Evolutionary conservation across 2,329 filamentous ascomycete species (phyloP).

Genomic region (Colletotrichum sp.): DNA sequence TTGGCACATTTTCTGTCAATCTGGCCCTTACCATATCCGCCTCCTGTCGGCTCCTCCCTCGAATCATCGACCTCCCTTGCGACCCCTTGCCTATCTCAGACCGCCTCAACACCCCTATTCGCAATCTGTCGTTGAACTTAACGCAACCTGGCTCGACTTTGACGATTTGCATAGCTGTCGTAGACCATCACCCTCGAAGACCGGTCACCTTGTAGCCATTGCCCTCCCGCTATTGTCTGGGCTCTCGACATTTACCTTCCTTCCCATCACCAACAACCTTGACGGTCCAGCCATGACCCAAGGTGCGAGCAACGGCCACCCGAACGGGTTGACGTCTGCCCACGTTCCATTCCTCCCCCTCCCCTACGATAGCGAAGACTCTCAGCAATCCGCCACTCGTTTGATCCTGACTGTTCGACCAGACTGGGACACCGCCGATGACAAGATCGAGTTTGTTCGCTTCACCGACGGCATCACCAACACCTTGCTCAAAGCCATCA

Average conservation of each 20-base stretch:
- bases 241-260: neutral
- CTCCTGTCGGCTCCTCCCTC: neutral
- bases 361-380: slow-evolving; percentile 78
- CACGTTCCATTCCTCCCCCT: slow-evolving; percentile 72
- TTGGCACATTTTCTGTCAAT: neutral
- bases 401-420: slow-evolving; percentile 82
- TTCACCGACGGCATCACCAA: slow-evolving; percentile 99
- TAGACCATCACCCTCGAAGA: neutral
- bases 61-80: neutral
- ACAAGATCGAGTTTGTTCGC: slow-evolving; percentile 81
- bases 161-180: neutral
- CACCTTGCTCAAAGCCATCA: slow-evolving; percentile 82
- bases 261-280: neutral
- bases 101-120: neutral
- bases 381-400: slow-evolving; percentile 77
- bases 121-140: neutral
- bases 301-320: slow-evolving; percentile 30
- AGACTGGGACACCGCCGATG: slow-evolving; percentile 78
- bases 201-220: neutral
- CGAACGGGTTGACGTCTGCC: slow-evolving; percentile 40
- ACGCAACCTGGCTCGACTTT: neutral
- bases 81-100: neutral
- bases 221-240: slow-evolving; percentile 8
- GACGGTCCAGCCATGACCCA: slow-evolving; percentile 16
- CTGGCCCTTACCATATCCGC: neutral